Evolutionary conservation across 2,329 filamentous ascomycete genomes (phyloP).

Genomic region (Talaromyces sp.): DNA sequence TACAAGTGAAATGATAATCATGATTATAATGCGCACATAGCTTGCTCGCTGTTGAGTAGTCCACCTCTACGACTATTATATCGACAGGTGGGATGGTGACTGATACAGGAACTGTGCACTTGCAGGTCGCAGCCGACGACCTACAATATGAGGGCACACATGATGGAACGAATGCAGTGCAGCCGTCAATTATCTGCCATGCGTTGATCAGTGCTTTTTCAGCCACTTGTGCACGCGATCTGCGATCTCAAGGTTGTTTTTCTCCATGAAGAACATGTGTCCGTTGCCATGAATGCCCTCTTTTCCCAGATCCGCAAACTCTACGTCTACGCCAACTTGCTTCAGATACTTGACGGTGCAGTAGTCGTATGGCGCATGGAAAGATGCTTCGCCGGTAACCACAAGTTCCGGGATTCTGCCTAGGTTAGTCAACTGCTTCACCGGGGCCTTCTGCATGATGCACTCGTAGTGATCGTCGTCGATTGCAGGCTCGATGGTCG

Average conservation of each 20-base stretch:
- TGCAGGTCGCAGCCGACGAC: too few species aligned
- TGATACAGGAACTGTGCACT: too few species aligned
- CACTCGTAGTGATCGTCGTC: conserved; percentile 20
- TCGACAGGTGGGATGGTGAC: too few species aligned
- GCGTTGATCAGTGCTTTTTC: background rate
- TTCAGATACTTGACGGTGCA: conserved; percentile 48
- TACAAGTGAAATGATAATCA: too few species aligned
- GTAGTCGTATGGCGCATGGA: conserved; percentile 51
- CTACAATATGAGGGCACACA: too few species aligned
- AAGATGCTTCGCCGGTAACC: conserved; percentile 48
- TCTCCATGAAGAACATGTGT: conserved; percentile 38
- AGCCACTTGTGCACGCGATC: background rate
- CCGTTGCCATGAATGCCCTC: conserved; percentile 48
- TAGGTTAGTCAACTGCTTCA: conserved; percentile 45
- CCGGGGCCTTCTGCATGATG: conserved; percentile 33
- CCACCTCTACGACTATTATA: too few species aligned
- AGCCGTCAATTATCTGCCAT: background rate
- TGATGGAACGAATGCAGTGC: too few species aligned
- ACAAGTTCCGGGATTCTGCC: conserved; percentile 43
- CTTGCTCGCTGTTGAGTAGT: too few species aligned
- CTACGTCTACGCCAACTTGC: conserved; percentile 45
- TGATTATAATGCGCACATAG: too few species aligned
- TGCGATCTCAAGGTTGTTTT: conserved; percentile 14
- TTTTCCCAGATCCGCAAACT: conserved; percentile 42
- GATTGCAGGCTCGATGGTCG: background rate